Conservation (phyloP, 2,329 filamentous ascomycete species). For the Diaporthe destruens region DNA sequence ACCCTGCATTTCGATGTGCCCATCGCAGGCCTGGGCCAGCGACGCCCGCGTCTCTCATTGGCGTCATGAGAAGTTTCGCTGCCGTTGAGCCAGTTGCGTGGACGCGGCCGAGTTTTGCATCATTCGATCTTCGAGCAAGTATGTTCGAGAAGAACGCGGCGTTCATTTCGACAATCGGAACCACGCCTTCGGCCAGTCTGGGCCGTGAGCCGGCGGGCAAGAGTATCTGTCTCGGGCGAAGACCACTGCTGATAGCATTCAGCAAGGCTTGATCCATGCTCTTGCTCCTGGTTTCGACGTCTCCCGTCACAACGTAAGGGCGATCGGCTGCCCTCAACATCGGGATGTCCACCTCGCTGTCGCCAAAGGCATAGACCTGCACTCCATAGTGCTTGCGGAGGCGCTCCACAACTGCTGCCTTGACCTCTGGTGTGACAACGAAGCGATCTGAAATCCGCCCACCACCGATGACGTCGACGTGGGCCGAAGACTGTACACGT, state of each 20-base stretch:
- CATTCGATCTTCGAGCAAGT: conserved; percentile 36
- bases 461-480: conserved; percentile 65
- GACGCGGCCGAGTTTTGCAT: neutral
- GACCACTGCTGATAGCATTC: conserved; percentile 55
- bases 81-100: conserved; percentile 48
- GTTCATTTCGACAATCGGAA: conserved; percentile 58
- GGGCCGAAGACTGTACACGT: conserved; percentile 53
- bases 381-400: conserved; percentile 3
- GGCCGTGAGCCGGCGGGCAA: conserved; percentile 55
- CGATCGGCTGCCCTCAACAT: conserved; percentile 56
- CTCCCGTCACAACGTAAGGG: conserved; percentile 68
- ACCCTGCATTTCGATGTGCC: conserved; percentile 62
- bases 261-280: conserved; percentile 63
- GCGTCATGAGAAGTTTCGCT: conserved; percentile 64
- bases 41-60: conserved; percentile 63
- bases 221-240: conserved; percentile 61
- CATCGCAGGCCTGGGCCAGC: conserved; percentile 60
- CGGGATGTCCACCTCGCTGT: conserved; percentile 24
- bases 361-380: conserved; percentile 31
- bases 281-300: conserved; percentile 59
- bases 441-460: conserved; percentile 60
- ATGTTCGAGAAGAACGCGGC: conserved; percentile 43
- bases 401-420: conserved; percentile 51
- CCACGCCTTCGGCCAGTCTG: conserved; percentile 55
- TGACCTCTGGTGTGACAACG: conserved; percentile 65